Base-by-base conservation (phyloP, 164 flowering plant genomes). In the Euptelea pleiosperma region DNA sequence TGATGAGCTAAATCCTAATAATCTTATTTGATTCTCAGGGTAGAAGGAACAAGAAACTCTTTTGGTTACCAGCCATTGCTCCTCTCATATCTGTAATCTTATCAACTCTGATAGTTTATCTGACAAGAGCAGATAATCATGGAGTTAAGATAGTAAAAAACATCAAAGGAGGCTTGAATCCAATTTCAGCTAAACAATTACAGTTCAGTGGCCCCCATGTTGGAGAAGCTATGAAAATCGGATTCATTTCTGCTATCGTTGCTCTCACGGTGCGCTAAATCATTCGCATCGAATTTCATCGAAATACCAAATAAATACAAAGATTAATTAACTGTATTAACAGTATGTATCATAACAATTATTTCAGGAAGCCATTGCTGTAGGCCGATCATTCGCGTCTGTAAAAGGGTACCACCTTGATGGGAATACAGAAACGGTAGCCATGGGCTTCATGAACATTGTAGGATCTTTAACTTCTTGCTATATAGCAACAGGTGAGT, bases 401-500 rank as follows among this genome's bases (percentile, higher is more conserved):
- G 72, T 91, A 4, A 86, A 70, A 50, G 96, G 88, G 22, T 91
- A 91, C 67, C 85, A 81, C 33, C 47, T 91, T 39, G 91, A 84
- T 63, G 98, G 98, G 26, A 91, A 88, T 80, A 88, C 80, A 58
- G 96, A 91, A 71, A 88, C 88, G 96, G 52, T 82, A 12, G 91
- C 96, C 35, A 83, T 91, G 82, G 98, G 96, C 15, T 71, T 70
- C 62, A 83, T 80, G 86, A 91, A 91, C 77, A 62, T 88, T 35
- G 84, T 56, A 6, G 98, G 98, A 37, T 91, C 98, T 37, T 40
- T 80, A 18, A 74, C 87, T 60, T 91, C 96, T 45, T 91, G 98
- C 67, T 91, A 91, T 67, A 81, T 82, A 2, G 93, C 98, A 16
- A 91, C 98, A 2, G 96, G 98, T 91, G 40, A 51, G 57, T 40